Evolutionary conservation across 129 eudicot species (phyloP).

Genomic region (Tagetes patula): DNA sequence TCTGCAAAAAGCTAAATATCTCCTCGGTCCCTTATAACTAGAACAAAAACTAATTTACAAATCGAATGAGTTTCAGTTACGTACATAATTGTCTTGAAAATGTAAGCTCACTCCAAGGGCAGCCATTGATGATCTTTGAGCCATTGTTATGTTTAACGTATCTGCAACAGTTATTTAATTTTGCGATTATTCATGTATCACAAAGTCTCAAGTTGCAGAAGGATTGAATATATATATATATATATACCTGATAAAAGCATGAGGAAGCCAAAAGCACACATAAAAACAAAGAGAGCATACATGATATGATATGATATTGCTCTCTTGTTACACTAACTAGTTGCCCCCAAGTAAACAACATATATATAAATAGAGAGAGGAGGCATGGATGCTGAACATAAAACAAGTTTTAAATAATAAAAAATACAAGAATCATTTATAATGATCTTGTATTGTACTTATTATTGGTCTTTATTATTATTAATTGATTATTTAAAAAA

Average conservation of each 20-base stretch:
- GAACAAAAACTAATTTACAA: too few species aligned
- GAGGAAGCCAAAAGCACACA: neutral
- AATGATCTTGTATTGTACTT: too few species aligned
- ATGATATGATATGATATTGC: neutral
- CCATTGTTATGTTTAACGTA: neutral
- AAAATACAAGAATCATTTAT: too few species aligned
- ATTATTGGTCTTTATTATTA: too few species aligned
- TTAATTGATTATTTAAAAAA: too few species aligned
- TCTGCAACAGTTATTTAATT: neutral
- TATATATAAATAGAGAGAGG: neutral
- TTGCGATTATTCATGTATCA: neutral
- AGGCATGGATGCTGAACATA: too few species aligned
- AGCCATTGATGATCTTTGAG: slow-evolving; percentile 8
- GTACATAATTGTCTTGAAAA: slow-evolving; percentile 1
- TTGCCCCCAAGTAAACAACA: neutral
- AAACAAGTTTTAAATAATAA: too few species aligned
- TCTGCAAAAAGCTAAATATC: too few species aligned
- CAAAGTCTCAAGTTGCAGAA: neutral
- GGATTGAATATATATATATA: neutral
- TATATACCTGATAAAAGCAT: slow-evolving; percentile 3
- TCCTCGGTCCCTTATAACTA: too few species aligned
- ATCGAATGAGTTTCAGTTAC: neutral
- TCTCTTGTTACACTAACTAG: neutral
- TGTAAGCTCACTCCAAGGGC: neutral
- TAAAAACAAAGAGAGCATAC: neutral